These are phyloP conservation scores for Pleurotus pulmonarius DNA, from an alignment of 768 basidiomycete genomes.

Conservation along the genomic window DNA sequence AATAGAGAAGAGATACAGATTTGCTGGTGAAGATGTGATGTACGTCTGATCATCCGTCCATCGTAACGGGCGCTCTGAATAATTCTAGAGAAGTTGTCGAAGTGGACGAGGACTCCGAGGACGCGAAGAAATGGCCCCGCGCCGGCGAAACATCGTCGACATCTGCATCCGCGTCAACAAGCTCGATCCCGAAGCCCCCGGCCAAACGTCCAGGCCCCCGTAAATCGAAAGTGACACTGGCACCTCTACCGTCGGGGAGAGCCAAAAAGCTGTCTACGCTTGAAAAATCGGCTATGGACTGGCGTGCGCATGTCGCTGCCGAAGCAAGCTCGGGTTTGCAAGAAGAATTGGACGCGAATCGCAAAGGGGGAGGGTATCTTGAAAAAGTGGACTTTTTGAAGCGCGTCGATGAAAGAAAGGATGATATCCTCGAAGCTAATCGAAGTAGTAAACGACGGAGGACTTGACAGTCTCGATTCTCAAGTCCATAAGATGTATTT, in stretches of 20 bases:
- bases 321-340: slow-evolving; percentile 39
- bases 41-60: slow-evolving; percentile 31
- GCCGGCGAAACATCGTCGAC: not conserved
- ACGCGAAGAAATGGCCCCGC: slow-evolving; percentile 72
- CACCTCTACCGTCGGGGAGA: slow-evolving; percentile 49
- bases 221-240: slow-evolving; percentile 57
- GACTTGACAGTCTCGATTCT: not conserved
- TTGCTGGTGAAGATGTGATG: slow-evolving; percentile 75
- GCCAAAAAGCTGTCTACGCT: slow-evolving; percentile 79
- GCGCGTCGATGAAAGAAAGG: slow-evolving; percentile 70
- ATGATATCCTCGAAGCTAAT: slow-evolving; percentile 55
- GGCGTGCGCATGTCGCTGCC: slow-evolving; percentile 61
- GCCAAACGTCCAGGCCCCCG: slow-evolving; percentile 59
- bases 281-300: slow-evolving; percentile 86
- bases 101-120: slow-evolving; percentile 67
- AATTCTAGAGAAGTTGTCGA: slow-evolving; percentile 63
- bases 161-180: slow-evolving; percentile 11
- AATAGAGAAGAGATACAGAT: slow-evolving; percentile 65
- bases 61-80: not conserved
- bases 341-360: slow-evolving; percentile 73
- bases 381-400: slow-evolving; percentile 83
- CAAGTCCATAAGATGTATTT: not conserved
- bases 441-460: slow-evolving; percentile 54
- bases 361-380: slow-evolving; percentile 74
- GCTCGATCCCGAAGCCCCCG: slow-evolving; percentile 20